These are phyloP conservation scores for Citeromyces hawaiiensis DNA, from an alignment of 1,139 yeast genomes.

Conservation along the genomic window DNA sequence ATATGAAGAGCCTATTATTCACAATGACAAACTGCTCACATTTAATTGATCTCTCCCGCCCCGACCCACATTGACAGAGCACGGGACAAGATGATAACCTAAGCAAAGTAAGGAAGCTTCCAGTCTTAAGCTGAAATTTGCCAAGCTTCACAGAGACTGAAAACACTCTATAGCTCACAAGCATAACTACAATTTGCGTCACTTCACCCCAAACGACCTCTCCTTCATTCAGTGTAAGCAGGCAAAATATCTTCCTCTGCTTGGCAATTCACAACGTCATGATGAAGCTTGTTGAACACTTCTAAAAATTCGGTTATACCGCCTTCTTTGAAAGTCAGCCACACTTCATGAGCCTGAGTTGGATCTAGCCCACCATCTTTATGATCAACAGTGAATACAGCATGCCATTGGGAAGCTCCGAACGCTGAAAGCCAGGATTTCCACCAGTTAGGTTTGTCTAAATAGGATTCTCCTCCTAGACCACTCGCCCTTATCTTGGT, in stretches of 20 bases:
- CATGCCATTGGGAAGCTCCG: constrained; percentile 4
- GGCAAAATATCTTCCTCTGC: constrained; percentile 3
- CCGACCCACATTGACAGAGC: too few relatives aligned
- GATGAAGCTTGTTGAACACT: constrained; percentile 1
- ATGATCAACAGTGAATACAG: constrained; percentile 1
- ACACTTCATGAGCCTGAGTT: constrained; percentile 1
- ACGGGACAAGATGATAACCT: too few relatives aligned
- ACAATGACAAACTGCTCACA: too few relatives aligned
- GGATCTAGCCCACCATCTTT: constrained; percentile 1
- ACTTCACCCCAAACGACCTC: background rate
- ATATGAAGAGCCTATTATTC: too few relatives aligned
- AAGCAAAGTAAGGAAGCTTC: too few relatives aligned
- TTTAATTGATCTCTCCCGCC: too few relatives aligned
- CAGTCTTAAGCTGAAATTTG: too few relatives aligned
- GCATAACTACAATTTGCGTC: too few relatives aligned
- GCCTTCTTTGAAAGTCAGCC: constrained; percentile 5
- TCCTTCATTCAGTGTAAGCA: constrained; percentile 2
- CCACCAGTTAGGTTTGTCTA: background rate
- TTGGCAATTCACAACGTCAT: background rate
- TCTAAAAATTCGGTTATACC: constrained; percentile 3
- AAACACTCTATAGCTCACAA: too few relatives aligned
- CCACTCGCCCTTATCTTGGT: constrained; percentile 1
- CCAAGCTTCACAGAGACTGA: too few relatives aligned
- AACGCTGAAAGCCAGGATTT: constrained; percentile 1
- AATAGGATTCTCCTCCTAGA: background rate